Conservation (phyloP, 768 basidiomycete genomes). For the Rhizopogon sp. region DNA sequence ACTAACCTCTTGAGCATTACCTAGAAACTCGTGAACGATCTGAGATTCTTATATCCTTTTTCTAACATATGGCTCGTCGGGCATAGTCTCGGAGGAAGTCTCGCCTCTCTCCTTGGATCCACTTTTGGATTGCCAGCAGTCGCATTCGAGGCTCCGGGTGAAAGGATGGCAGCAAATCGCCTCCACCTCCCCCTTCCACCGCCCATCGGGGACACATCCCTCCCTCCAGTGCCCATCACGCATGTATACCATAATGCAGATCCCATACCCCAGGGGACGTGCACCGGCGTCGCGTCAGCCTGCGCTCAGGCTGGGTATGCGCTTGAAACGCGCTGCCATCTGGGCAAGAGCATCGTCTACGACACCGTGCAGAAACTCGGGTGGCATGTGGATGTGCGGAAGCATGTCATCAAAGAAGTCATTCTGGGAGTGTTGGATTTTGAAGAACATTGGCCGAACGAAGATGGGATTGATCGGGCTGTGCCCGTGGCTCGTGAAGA, state of each 20-base stretch:
- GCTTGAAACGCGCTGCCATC: constrained; percentile 56
- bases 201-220: background rate
- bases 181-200: constrained; percentile 59
- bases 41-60: constrained; percentile 51
- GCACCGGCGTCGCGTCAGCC: constrained; percentile 43
- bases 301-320: constrained; percentile 68
- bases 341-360: constrained; percentile 59
- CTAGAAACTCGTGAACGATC: constrained; percentile 54
- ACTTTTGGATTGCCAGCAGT: constrained; percentile 64
- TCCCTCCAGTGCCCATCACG: constrained; percentile 24
- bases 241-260: constrained; percentile 70
- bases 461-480: constrained; percentile 35
- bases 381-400: constrained; percentile 55
- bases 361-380: constrained; percentile 60
- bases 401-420: constrained; percentile 50
- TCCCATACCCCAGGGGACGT: constrained; percentile 59
- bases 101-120: constrained; percentile 58
- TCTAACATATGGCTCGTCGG: constrained; percentile 60
- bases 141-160: constrained; percentile 62
- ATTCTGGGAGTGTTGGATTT: constrained; percentile 49
- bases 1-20: background rate
- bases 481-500: constrained; percentile 59
- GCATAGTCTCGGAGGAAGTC: constrained; percentile 58
- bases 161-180: constrained; percentile 53
- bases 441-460: constrained; percentile 36